Percentiles rank a stretch among this genome's conserved stretches.
These are phyloP conservation scores for Daldinia loculata DNA, from an alignment of 495 filamentous ascomycete genomes.

Conservation along the genomic window DNA sequence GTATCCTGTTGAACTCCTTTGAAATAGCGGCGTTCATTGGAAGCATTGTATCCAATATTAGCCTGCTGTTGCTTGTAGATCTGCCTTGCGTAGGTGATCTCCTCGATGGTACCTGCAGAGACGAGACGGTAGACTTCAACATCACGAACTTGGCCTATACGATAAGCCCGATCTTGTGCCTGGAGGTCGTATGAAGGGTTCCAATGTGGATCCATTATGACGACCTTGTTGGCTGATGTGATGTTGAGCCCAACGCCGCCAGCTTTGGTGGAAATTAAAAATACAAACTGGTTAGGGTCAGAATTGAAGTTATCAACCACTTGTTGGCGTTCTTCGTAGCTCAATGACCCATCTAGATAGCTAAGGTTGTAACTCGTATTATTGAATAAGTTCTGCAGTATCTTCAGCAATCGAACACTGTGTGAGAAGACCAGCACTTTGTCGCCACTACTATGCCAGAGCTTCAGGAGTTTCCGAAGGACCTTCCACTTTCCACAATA, in stretches of 20 bases:
- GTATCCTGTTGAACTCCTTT: constrained; percentile 88
- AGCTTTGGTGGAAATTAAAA: constrained; percentile 92
- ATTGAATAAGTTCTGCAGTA: constrained; percentile 85
- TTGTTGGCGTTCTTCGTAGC: constrained; percentile 82
- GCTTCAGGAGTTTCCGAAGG: constrained; percentile 81
- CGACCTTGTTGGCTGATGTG: constrained; percentile 97
- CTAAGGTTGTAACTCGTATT: constrained; percentile 91
- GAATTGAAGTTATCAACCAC: constrained; percentile 92
- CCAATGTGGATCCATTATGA: constrained; percentile 98
- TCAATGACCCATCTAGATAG: constrained; percentile 88
- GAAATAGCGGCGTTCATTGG: constrained; percentile 92
- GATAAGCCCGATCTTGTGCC: constrained; percentile 95
- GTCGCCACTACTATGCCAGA: constrained; percentile 89
- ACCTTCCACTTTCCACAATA: constrained; percentile 99
- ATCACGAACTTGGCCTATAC: constrained; percentile 91
- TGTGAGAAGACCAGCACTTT: constrained; percentile 96
- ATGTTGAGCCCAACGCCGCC: constrained; percentile 92
- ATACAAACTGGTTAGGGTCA: constrained; percentile 88
- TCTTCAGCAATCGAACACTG: constrained; percentile 82
- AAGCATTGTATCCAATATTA: constrained; percentile 95
- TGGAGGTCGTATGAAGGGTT: constrained; percentile 94
- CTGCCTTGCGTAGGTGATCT: constrained; percentile 95
- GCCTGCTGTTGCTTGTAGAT: constrained; percentile 99
- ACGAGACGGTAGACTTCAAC: constrained; percentile 96
- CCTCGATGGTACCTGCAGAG: constrained; percentile 93